Evolutionary conservation across 2,329 filamentous ascomycete genomes (phyloP), one percentile per base, ranked within the genome.

Genomic region (Penicillium occitanis): DNA sequence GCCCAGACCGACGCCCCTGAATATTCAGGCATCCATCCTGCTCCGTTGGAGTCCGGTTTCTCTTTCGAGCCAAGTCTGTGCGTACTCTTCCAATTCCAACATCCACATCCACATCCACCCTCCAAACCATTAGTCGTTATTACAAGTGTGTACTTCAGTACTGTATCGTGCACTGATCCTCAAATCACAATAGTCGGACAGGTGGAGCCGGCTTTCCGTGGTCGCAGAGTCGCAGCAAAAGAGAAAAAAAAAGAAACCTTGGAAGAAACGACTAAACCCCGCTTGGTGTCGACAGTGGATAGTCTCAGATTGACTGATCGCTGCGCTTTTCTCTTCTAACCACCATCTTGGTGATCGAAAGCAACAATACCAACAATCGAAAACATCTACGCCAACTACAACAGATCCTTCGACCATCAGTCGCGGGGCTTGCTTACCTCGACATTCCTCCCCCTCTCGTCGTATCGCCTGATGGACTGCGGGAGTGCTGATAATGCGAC

Each of bases 401-500:
- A 37, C 13, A 19, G n/a, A 14, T 5, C 51, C 53, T 57, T 57
- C 33, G 53, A 22, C 33, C 37, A 62, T 22, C 44, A 53, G 61
- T 63, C 61, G 61, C 60, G 35, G 48, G 61, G 33, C 51, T 63
- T 55, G 61, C 48, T 40, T 37, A 48, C 33, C 44, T 53, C 60
- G 60, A 51, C 60, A 35, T 61, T 50, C 58, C 40, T 51, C 25
- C 25, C 19, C 58, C 42, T 13, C 50, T 33, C 60, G 60, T 37
- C 60, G 48, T 25, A 25, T 57, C 61, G 42, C 61, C 53, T 58
- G 62, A 64, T 64, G 62, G 62, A 64, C 62, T 58, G 62, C 40
- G 62, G 62, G 51, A 65, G 69, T 70, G 68, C 75, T 70, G 73
- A 72, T 63, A 73, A 74, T 65, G 73, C 74, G 73, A 73, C 76